A percentile compares a stretch with the other conserved stretches of the same genome.
These are phyloP conservation scores for Diplocarpon rosae DNA, from an alignment of 2,329 filamentous ascomycete species.

Conservation along the genomic window DNA sequence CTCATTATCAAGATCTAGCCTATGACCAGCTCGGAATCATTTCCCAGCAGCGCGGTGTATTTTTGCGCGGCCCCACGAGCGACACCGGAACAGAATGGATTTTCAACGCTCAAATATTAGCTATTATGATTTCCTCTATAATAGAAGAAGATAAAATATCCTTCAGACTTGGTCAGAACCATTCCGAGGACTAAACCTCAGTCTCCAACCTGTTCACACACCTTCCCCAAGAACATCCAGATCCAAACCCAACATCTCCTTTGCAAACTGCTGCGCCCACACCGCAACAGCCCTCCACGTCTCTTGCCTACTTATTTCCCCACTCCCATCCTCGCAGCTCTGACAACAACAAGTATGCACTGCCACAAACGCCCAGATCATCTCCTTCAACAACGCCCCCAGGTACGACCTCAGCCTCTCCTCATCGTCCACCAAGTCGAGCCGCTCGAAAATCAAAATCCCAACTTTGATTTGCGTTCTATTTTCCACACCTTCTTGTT, in stretches of 20 bases:
- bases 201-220: too few relatives aligned
- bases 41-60: too few relatives aligned
- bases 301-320: not conserved
- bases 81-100: too few relatives aligned
- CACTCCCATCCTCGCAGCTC: not conserved
- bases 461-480: not conserved
- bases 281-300: not conserved
- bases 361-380: not conserved
- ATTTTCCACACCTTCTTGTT: not conserved
- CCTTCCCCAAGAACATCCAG: not conserved
- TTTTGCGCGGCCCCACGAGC: too few relatives aligned
- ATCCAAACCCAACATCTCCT: not conserved
- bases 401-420: not conserved
- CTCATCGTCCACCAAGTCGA: not conserved
- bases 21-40: too few relatives aligned
- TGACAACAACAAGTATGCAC: not conserved
- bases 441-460: not conserved
- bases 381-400: not conserved
- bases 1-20: too few relatives aligned
- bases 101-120: too few relatives aligned
- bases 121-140: too few relatives aligned
- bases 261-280: not conserved
- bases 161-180: too few relatives aligned
- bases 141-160: too few relatives aligned
- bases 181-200: too few relatives aligned